Percentiles rank a stretch among this genome's conserved stretches.
phyloP scores from a whole-genome alignment of 805 yeast species.

The Saturnispora gosingensis region DNA sequence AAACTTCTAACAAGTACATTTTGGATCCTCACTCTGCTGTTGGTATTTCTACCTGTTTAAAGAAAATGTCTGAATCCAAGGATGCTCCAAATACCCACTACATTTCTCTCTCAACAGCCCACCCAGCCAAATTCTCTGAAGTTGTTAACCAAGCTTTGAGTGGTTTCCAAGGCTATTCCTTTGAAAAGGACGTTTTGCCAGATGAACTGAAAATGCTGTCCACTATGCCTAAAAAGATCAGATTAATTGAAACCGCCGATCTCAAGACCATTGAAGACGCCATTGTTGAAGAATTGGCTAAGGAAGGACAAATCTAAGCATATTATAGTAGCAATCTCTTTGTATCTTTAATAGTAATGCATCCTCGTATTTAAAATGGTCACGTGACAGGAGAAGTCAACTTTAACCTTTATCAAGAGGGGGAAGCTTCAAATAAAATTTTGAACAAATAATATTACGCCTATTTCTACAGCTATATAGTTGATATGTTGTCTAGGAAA shows the following conservation, averaged over 20 bases:
- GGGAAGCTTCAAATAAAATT: not conserved
- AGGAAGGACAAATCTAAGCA: conserved; percentile 24
- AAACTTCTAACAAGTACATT: conserved; percentile 58
- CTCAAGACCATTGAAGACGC: conserved; percentile 64
- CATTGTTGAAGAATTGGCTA: conserved; percentile 61
- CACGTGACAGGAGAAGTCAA: not conserved
- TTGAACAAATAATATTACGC: not conserved
- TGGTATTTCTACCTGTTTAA: conserved; percentile 73
- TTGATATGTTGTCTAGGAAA: not conserved
- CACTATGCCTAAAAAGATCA: conserved; percentile 63
- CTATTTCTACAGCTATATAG: not conserved
- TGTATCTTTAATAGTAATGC: not conserved
- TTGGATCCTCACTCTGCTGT: conserved; percentile 97
- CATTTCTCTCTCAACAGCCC: conserved; percentile 91
- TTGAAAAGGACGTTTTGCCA: conserved; percentile 84
- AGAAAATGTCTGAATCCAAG: conserved; percentile 37
- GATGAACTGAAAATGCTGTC: conserved; percentile 71
- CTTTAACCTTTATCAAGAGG: not conserved
- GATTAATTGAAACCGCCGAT: conserved; percentile 61
- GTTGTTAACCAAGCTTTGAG: conserved; percentile 80
- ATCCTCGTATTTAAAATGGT: not conserved
- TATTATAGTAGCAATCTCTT: not conserved
- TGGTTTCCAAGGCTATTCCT: conserved; percentile 63
- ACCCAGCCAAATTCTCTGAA: conserved; percentile 96
- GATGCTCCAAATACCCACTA: conserved; percentile 34